Evolutionary conservation across 1,284 basidiomycete genomes (phyloP).

Genomic region (Melampsora occidentalis): DNA sequence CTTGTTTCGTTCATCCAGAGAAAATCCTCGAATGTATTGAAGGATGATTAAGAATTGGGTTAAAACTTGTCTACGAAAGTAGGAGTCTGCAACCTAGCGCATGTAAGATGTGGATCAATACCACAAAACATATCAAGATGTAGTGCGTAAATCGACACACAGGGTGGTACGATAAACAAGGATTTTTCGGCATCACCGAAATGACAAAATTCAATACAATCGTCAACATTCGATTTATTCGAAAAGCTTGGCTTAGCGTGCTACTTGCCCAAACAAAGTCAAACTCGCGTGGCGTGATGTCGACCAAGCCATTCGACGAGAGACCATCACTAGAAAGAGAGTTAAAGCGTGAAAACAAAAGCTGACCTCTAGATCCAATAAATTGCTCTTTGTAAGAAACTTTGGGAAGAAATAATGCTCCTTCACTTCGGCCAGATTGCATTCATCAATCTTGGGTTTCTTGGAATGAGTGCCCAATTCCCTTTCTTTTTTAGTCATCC

Average conservation of each 20-base stretch:
- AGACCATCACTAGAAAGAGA: neutral
- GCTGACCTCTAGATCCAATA: constrained; percentile 76
- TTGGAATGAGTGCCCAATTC: constrained; percentile 58
- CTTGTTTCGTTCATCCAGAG: constrained; percentile 64
- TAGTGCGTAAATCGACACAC: neutral
- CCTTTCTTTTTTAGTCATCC: constrained; percentile 72
- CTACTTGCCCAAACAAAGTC: too few species aligned
- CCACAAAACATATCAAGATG: neutral
- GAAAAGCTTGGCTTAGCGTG: too few species aligned
- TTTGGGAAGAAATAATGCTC: constrained; percentile 86
- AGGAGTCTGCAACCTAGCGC: constrained; percentile 72
- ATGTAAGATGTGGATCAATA: neutral
- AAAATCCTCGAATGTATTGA: constrained; percentile 73
- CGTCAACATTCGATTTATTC: too few species aligned
- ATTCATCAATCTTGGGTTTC: constrained; percentile 66
- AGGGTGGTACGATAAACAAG: neutral
- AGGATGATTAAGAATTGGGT: constrained; percentile 80
- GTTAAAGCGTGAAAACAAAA: neutral
- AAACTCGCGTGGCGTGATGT: too few species aligned
- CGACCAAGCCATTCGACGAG: too few species aligned
- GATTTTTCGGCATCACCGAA: neutral
- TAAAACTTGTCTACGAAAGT: constrained; percentile 85
- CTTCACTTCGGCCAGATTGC: constrained; percentile 47
- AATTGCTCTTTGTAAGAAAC: constrained; percentile 77
- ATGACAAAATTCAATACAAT: too few species aligned